These are phyloP conservation scores for Nemania serpens DNA, from an alignment of 2,329 filamentous ascomycete species.

Conservation along the genomic window DNA sequence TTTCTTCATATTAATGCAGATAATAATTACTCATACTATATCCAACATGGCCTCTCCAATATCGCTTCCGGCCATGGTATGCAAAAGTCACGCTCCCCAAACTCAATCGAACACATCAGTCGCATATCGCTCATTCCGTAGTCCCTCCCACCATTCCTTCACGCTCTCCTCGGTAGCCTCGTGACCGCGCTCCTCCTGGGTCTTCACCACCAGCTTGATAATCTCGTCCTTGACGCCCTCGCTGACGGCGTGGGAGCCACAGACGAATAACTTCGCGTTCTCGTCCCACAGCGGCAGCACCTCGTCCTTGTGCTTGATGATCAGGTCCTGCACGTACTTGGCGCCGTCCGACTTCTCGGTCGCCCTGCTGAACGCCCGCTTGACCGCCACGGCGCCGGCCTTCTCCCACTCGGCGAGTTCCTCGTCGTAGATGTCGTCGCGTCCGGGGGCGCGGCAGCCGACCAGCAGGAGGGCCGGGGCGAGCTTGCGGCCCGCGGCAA, in stretches of 20 bases:
- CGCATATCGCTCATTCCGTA: constrained; percentile 60
- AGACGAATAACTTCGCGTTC: constrained; percentile 65
- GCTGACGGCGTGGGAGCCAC: constrained; percentile 61
- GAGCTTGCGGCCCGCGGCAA: constrained; percentile 55
- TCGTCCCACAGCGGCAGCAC: constrained; percentile 46
- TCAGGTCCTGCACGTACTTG: constrained; percentile 53
- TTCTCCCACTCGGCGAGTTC: constrained; percentile 64
- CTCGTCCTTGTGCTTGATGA: constrained; percentile 45
- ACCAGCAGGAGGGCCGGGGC: constrained; percentile 68
- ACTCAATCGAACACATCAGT: constrained; percentile 64
- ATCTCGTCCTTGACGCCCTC: constrained; percentile 51
- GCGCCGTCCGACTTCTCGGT: constrained; percentile 52
- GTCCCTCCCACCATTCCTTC: constrained; percentile 53
- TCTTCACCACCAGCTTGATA: constrained; percentile 42
- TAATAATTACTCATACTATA: too few relatives aligned
- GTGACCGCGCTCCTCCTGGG: constrained; percentile 37
- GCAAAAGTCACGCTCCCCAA: background rate
- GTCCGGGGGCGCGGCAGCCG: constrained; percentile 60
- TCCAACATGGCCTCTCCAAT: too few relatives aligned
- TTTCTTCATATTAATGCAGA: too few relatives aligned
- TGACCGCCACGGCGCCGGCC: constrained; percentile 64
- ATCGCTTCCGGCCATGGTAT: background rate
- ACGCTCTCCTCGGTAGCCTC: constrained; percentile 46
- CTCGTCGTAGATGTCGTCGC: constrained; percentile 64
- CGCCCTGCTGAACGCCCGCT: constrained; percentile 61